Evolutionary conservation across 371 early-diverging fungal genomes (phyloP).

Genomic region (Rhizomucor pusillus): DNA sequence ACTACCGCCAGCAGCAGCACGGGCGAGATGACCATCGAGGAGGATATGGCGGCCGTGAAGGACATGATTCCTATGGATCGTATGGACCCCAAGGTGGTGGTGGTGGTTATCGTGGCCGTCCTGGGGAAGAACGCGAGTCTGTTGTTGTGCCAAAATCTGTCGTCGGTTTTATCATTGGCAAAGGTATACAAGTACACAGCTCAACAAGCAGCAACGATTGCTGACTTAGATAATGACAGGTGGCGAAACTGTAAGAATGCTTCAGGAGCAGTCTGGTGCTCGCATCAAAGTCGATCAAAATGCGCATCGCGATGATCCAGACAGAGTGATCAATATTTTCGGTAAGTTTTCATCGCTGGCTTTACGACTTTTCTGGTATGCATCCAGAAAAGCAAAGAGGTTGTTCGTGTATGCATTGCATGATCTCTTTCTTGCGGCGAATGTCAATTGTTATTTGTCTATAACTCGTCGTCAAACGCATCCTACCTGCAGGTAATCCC

Average conservation of each 20-base stretch:
- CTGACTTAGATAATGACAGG: conserved; percentile 27
- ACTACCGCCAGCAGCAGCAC: conserved; percentile 25
- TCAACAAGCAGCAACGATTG: background rate
- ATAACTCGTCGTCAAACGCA: conserved; percentile 18
- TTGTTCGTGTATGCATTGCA: conserved; percentile 10
- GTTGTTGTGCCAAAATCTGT: conserved; percentile 68
- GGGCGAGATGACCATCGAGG: conserved; percentile 8
- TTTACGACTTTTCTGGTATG: background rate
- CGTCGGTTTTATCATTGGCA: conserved; percentile 82
- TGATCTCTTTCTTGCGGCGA: conserved; percentile 1
- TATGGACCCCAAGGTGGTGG: conserved; percentile 19
- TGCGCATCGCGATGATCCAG: conserved; percentile 33
- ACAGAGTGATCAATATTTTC: conserved; percentile 37
- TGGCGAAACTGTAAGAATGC: conserved; percentile 83
- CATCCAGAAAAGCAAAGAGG: background rate
- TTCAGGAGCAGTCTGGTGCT: conserved; percentile 83
- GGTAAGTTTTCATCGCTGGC: conserved; percentile 23
- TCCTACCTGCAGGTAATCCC: conserved; percentile 34
- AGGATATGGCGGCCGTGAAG: conserved; percentile 6
- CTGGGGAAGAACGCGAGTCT: conserved; percentile 45
- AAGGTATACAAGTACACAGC: conserved; percentile 31
- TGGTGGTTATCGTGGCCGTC: conserved; percentile 28
- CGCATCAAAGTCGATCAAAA: conserved; percentile 73
- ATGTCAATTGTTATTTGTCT: conserved; percentile 7
- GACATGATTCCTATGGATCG: conserved; percentile 9